Base-by-base conservation (phyloP, 148 eudicot genomes). In the Beta vulgaris region DNA sequence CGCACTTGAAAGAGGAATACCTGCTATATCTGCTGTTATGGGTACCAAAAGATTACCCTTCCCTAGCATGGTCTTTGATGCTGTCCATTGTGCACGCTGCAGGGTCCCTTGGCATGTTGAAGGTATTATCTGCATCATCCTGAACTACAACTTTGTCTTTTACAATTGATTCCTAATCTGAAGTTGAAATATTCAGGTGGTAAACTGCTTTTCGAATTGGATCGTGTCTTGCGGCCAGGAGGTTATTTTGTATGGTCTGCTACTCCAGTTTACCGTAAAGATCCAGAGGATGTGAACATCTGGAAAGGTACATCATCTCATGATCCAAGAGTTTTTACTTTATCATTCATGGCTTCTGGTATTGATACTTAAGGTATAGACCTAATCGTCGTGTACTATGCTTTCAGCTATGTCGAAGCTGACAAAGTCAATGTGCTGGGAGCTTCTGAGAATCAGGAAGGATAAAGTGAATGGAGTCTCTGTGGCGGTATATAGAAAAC, bases 211-310 rank as follows among this genome's bases (percentile, higher is more conserved):
- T 80, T 91, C 73, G 92, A 91, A 78, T 84, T 91, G 53, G 85
- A 91, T 53, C 89, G 92, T 75, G 77, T 89, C 59, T 49, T 91
- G 83, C 80, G 92, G 51, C 92, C 96, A 80, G 96, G 96, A 79
- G 89, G 96, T 23, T 86, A 84, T 85, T 88, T 88, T 77, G 85
- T 91, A 39, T 91, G 96, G 96, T 88, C 92, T 64, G 96, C 96
- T 71, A 91, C 92, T 66, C 96, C 96, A 44, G 86, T 91, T 71
- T 91, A 88, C 81, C 86, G 83, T 54, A 83, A 83, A 32, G 81
- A 72, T n/a, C 25, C 74, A 0, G 92, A 87, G 74, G 74, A 87
- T 78, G 84, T 76, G 69, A 91, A 73, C 63, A 88, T 91, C 15
- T 87, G 91, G 96, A 78, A 86, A 83, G 93, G 89, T 89, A 42